Evolutionary conservation across 179 eudicot genomes (phyloP).

Genomic region (Pouteria campechiana): DNA sequence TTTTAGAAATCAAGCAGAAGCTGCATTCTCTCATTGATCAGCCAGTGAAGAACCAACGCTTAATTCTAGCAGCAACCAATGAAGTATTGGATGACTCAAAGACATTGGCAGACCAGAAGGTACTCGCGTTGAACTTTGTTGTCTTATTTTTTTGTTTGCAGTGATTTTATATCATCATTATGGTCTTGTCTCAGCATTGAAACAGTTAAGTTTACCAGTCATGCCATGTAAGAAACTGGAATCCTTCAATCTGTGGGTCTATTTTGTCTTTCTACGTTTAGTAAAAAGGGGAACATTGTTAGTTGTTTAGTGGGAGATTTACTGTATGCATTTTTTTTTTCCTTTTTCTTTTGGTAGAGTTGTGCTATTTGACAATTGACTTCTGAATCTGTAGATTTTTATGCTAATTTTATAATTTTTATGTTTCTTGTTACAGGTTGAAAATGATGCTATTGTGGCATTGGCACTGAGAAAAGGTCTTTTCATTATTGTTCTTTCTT

Average conservation of each 20-base stretch:
- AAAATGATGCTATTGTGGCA: conserved; percentile 97
- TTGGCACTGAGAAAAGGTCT: conserved; percentile 85
- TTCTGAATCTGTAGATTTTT: neutral
- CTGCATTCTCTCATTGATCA: conserved; percentile 65
- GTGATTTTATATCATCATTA: no score
- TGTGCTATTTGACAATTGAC: no score
- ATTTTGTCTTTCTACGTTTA: no score
- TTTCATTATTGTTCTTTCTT: neutral
- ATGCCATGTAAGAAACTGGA: no score
- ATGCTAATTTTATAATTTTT: neutral
- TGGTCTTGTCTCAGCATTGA: no score
- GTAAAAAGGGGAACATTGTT: no score
- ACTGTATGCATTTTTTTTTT: no score
- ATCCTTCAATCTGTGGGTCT: no score
- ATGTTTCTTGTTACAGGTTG: conserved; percentile 54
- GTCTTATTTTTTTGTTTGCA: no score
- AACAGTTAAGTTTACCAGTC: no score
- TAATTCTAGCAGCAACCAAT: conserved; percentile 49
- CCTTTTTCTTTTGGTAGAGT: no score
- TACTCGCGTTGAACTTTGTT: conserved; percentile 6
- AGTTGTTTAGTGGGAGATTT: no score
- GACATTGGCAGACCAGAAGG: conserved; percentile 94
- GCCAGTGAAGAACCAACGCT: conserved; percentile 59
- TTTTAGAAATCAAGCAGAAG: conserved; percentile 68
- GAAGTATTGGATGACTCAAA: conserved; percentile 79